Conservation (phyloP, 257 asterid genomes). For the Ophiorrhiza pumila region DNA sequence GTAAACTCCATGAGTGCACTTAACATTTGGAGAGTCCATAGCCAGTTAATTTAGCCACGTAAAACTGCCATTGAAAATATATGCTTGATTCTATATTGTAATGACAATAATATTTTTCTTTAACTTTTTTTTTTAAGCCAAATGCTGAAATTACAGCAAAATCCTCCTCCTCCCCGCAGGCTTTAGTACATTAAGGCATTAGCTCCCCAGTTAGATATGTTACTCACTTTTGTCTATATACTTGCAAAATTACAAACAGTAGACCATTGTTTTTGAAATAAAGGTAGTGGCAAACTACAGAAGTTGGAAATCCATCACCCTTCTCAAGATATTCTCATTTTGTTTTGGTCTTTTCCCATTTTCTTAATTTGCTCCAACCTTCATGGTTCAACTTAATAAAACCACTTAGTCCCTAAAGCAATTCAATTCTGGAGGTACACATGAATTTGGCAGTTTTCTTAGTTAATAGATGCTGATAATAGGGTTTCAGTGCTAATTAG, state of each 20-base stretch:
- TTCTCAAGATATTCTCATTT: neutral
- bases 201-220: neutral
- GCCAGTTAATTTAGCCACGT: neutral
- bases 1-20: neutral
- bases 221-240: neutral
- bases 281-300: neutral
- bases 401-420: no score
- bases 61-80: neutral
- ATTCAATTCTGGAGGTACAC: no score
- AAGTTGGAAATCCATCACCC: neutral
- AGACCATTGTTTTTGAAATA: neutral
- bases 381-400: no score
- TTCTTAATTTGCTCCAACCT: no score
- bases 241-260: neutral
- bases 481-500: no score
- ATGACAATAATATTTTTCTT: neutral
- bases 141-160: no score
- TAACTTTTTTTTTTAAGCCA: neutral
- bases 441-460: no score
- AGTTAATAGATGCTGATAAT: no score
- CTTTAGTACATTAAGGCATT: no score
- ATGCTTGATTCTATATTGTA: neutral
- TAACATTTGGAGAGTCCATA: neutral
- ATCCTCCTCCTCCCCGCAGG: no score
- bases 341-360: neutral